Conservation (phyloP, 768 basidiomycete species). For the Mycena polygramma region DNA sequence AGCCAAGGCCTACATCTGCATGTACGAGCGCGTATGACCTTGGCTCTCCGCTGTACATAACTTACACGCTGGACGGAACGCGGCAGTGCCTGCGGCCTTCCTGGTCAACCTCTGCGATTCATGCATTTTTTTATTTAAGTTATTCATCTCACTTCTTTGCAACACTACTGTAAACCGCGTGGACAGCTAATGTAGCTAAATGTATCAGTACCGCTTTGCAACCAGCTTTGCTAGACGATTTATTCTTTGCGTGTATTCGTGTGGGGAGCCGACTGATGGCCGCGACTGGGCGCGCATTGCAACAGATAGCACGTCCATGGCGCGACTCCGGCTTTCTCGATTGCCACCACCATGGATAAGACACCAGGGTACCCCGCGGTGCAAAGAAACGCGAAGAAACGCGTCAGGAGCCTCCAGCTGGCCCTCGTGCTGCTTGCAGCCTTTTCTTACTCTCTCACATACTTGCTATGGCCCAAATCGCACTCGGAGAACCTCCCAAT, state of each 20-base stretch:
- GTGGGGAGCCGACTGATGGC: not conserved
- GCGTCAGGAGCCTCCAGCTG: conserved; percentile 20
- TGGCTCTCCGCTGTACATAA: not conserved
- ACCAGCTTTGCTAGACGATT: no score
- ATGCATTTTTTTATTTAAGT: conserved; percentile 20
- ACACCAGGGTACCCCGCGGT: not conserved
- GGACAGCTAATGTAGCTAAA: conserved; percentile 28
- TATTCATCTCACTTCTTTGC: conserved; percentile 13
- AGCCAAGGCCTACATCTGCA: conserved; percentile 93
- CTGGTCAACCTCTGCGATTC: not conserved
- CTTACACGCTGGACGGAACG: conserved; percentile 7
- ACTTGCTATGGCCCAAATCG: conserved; percentile 41
- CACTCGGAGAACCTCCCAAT: conserved; percentile 16
- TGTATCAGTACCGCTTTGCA: conserved; percentile 18
- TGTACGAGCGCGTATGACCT: conserved; percentile 75
- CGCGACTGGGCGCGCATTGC: not conserved
- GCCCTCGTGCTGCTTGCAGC: conserved; percentile 7
- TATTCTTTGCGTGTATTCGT: no score
- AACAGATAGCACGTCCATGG: not conserved
- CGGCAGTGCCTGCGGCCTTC: not conserved
- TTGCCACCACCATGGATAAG: conserved; percentile 22
- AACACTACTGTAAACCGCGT: conserved; percentile 19
- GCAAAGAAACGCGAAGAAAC: conserved; percentile 3
- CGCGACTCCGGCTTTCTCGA: not conserved
- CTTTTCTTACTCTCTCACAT: conserved; percentile 21